A percentile compares a stretch with the other conserved stretches of the same genome.
Evolutionary conservation across 2,329 filamentous ascomycete genomes (phyloP).

Genomic region (Microdochium nivale): DNA sequence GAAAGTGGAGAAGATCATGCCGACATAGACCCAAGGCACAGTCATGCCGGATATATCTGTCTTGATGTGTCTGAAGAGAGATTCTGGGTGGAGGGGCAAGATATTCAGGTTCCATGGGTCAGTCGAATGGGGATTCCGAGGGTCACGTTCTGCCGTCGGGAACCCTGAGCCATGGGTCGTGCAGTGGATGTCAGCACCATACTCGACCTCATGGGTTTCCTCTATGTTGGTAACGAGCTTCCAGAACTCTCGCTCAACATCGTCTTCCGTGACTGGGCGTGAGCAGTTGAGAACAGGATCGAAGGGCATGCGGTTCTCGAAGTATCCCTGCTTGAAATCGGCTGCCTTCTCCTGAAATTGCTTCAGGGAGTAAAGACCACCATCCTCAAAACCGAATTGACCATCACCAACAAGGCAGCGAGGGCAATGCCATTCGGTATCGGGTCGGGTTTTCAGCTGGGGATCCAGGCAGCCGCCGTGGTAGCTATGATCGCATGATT

Average conservation of each 20-base stretch:
- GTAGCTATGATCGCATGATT: slow-evolving; percentile 83
- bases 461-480: slow-evolving; percentile 87
- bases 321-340: slow-evolving; percentile 91
- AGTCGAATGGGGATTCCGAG: slow-evolving; percentile 74
- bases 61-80: slow-evolving; percentile 93
- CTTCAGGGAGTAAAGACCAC: slow-evolving; percentile 86
- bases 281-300: slow-evolving; percentile 77
- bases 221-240: slow-evolving; percentile 86
- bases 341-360: slow-evolving; percentile 95
- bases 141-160: slow-evolving; percentile 86
- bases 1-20: slow-evolving; percentile 99
- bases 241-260: slow-evolving; percentile 97
- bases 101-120: slow-evolving; percentile 96
- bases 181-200: slow-evolving; percentile 95
- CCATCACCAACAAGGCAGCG: slow-evolving; percentile 92
- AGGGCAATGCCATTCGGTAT: slow-evolving; percentile 92
- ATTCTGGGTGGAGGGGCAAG: slow-evolving; percentile 81
- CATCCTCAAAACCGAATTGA: slow-evolving; percentile 96
- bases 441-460: slow-evolving; percentile 66
- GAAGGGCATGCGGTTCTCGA: slow-evolving; percentile 80
- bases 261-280: slow-evolving; percentile 80
- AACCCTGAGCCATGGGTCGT: slow-evolving; percentile 97
- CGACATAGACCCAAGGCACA: slow-evolving; percentile 96
- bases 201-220: slow-evolving; percentile 95
- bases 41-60: slow-evolving; percentile 99